These are phyloP conservation scores for Hyaloscypha finlandica DNA, from an alignment of 495 filamentous ascomycete species.

Conservation along the genomic window DNA sequence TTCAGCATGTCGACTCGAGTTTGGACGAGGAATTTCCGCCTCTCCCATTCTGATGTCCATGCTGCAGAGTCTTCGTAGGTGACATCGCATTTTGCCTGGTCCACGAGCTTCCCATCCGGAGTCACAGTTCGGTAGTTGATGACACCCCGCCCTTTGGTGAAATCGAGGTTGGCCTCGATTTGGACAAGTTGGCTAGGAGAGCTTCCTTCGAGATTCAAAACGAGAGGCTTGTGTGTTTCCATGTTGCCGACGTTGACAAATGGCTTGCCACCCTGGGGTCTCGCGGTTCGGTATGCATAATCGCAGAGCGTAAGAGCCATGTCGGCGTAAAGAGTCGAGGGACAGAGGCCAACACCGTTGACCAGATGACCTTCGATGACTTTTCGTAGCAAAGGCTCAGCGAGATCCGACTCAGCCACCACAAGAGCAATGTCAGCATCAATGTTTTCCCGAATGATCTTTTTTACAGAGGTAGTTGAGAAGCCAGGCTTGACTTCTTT, in stretches of 20 bases:
- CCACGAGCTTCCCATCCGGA: slow-evolving; percentile 37
- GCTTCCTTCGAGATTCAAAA: slow-evolving; percentile 54
- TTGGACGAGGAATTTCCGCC: slow-evolving; percentile 54
- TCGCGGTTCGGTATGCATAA: slow-evolving; percentile 61
- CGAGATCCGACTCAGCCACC: slow-evolving; percentile 67
- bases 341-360: slow-evolving; percentile 54
- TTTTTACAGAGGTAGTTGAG: slow-evolving; percentile 53
- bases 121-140: slow-evolving; percentile 20
- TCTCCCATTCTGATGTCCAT: slow-evolving; percentile 56
- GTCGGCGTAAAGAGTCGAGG: slow-evolving; percentile 70
- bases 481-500: slow-evolving; percentile 49
- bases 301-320: slow-evolving; percentile 74
- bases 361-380: slow-evolving; percentile 73
- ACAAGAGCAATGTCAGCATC: slow-evolving; percentile 55
- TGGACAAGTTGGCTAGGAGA: slow-evolving; percentile 17
- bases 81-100: slow-evolving; percentile 57
- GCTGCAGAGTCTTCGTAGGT: slow-evolving; percentile 44
- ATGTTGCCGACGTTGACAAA: slow-evolving; percentile 64
- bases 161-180: slow-evolving; percentile 19
- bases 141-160: slow-evolving; percentile 2
- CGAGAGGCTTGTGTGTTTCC: slow-evolving; percentile 67
- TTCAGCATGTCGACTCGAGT: slow-evolving; percentile 50
- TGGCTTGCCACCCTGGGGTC: slow-evolving; percentile 51
- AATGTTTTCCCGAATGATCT: slow-evolving; percentile 56
- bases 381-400: slow-evolving; percentile 55